Evolutionary conservation across 164 flowering plant species (phyloP), one percentile per base, ranked within the genome.

Genomic region (Echeveria elegans): DNA sequence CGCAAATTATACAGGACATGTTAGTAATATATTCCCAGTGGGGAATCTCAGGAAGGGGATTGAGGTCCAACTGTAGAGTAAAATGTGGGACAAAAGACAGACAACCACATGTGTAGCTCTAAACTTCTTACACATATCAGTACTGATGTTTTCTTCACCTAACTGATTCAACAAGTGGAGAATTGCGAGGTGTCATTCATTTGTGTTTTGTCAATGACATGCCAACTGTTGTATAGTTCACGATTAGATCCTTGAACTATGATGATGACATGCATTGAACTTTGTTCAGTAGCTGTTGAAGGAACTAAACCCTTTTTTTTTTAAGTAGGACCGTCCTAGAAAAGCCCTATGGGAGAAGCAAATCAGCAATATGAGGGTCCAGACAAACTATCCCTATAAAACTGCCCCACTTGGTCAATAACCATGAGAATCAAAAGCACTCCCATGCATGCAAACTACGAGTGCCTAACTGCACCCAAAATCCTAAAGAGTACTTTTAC

Each of bases 371-470:
- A 19, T 48, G 58, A 52, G 58, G 58, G 29, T 52, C 8, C 24
- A 21, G 58, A 52, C 58, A 21, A 52, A 21, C 53, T 7, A 23
- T 2, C 58, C 28, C 7, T 21, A 21, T 1, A 52, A 34, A 52
- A 52, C 14, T 23, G 14, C 3, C 23, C 58, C 58, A 52, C 58
- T 52, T 52, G 58, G 10, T 9, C 26, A 5, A 21, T 9, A 16
- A 52, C 28, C 29, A 52, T 52, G 12, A 52, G 28, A 52, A 8
- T 9, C 18, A 11, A 43, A 38, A 38, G 41, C 41, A 43, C 47
- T 3, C 58, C 58, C 58, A 52, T 52, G 58, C 58, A 52, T 52
- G 58, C 58, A 52, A 52, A 23, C 58, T 52, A 23, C 9, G 23
- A 23, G 23, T 48, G 15, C 15, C 18, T 12, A 45, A 45, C n/a